Conservation (phyloP, 345 rosid species). For the Dipteronia dyeriana region DNA sequence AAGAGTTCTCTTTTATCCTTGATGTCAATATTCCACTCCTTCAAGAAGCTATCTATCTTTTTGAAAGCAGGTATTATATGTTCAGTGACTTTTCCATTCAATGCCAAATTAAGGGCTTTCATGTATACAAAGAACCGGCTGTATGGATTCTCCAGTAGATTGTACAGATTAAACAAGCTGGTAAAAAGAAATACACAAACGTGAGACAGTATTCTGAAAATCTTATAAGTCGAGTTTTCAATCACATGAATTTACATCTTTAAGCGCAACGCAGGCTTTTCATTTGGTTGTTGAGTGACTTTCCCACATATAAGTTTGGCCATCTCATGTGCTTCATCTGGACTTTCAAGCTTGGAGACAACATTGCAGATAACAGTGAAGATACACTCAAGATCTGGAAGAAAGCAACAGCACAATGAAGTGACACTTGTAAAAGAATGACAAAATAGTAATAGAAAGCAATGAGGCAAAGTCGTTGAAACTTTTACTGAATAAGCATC, state of each 20-base stretch:
- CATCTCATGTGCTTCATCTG: conserved; percentile 75
- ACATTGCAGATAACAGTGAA: conserved; percentile 94
- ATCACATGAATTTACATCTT: conserved; percentile 62
- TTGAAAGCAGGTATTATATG: conserved; percentile 69
- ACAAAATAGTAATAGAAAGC: background rate
- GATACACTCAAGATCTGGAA: conserved; percentile 87
- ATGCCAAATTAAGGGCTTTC: conserved; percentile 70
- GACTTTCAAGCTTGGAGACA: conserved; percentile 58
- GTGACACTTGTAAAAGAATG: background rate
- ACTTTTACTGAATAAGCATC: background rate
- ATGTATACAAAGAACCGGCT: conserved; percentile 79
- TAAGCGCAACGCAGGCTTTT: conserved; percentile 82
- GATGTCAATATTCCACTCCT: conserved; percentile 86
- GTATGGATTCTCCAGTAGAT: conserved; percentile 65
- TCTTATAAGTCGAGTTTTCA: conserved; percentile 6
- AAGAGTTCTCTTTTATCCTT: conserved; percentile 86
- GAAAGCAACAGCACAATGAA: conserved; percentile 1
- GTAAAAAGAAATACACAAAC: conserved; percentile 22
- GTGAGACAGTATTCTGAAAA: conserved; percentile 21
- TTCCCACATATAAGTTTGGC: conserved; percentile 71
- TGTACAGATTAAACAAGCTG: conserved; percentile 95
- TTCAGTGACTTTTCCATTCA: conserved; percentile 79
- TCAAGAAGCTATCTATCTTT: conserved; percentile 81
- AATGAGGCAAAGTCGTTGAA: background rate
- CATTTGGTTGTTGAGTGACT: conserved; percentile 76